Conservation (phyloP, 192 early-diverging fungal species). For the Coemansia sp. region DNA sequence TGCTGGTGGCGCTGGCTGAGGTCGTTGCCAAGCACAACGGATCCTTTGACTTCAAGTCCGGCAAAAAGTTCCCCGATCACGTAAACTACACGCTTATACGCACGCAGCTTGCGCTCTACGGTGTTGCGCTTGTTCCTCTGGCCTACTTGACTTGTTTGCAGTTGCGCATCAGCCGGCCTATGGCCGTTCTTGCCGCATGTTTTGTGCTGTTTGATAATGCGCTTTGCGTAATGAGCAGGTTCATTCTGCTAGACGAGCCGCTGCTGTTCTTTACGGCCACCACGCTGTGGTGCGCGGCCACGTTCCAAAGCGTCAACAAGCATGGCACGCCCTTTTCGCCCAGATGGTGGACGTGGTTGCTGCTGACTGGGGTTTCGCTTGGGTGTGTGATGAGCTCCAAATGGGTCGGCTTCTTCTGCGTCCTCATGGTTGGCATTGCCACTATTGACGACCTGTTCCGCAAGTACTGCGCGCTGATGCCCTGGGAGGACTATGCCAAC, state of each 20-base stretch:
- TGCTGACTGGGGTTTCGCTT: slow-evolving; percentile 65
- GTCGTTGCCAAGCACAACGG: slow-evolving; percentile 66
- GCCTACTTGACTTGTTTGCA: slow-evolving; percentile 68
- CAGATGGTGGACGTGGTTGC: slow-evolving; percentile 68
- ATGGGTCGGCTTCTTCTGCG: slow-evolving; percentile 94
- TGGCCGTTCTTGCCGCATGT: slow-evolving; percentile 56
- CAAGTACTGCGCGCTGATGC: slow-evolving; percentile 69
- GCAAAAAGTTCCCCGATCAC: slow-evolving; percentile 61
- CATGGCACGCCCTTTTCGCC: slow-evolving; percentile 60
- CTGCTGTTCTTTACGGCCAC: slow-evolving; percentile 69
- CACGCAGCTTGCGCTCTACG: slow-evolving; percentile 62
- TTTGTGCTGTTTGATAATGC: slow-evolving; percentile 74
- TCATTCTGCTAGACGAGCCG: slow-evolving; percentile 73
- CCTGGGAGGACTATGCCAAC: slow-evolving; percentile 63
- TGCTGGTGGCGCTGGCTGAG: slow-evolving; percentile 68
- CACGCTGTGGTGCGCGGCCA: slow-evolving; percentile 57
- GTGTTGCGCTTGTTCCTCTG: slow-evolving; percentile 66
- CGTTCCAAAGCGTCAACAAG: slow-evolving; percentile 58
- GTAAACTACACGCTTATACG: slow-evolving; percentile 69
- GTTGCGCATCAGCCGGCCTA: slow-evolving; percentile 56
- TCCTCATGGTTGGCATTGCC: slow-evolving; percentile 85
- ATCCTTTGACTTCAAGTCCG: slow-evolving; percentile 66
- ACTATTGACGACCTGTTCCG: slow-evolving; percentile 91
- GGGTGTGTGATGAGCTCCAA: slow-evolving; percentile 74
- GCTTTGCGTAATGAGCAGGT: slow-evolving; percentile 62